Conservation (phyloP, 345 rosid species). For the Lagerstroemia speciosa region DNA sequence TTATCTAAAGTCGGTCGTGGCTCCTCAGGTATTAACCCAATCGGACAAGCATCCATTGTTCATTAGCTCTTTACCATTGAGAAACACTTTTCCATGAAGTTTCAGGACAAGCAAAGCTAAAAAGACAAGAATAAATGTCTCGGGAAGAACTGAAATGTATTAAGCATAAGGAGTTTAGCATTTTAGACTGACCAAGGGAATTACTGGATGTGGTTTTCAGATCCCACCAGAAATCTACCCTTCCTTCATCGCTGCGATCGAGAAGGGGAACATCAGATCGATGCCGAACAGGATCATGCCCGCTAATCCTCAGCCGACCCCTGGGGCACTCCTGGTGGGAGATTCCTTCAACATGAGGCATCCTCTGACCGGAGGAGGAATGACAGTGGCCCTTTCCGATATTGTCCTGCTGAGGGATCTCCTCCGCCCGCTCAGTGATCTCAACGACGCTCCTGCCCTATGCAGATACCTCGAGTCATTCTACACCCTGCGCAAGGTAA, state of each 20-base stretch:
- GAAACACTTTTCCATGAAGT: too few species aligned
- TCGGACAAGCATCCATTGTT: too few species aligned
- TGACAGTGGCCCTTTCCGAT: slow-evolving; percentile 53
- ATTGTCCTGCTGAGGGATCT: slow-evolving; percentile 34
- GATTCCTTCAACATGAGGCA: slow-evolving; percentile 56
- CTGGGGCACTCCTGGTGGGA: slow-evolving; percentile 42
- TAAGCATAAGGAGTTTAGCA: too few species aligned
- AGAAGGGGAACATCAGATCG: slow-evolving; percentile 36
- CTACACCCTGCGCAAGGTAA: slow-evolving; percentile 40
- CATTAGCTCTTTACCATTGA: too few species aligned
- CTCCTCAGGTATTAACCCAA: slow-evolving; percentile 56
- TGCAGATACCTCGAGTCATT: slow-evolving; percentile 37
- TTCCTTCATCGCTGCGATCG: slow-evolving; percentile 30
- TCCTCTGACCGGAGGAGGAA: slow-evolving; percentile 52
- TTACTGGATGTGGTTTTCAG: slow-evolving; percentile 16
- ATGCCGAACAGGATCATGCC: slow-evolving; percentile 48
- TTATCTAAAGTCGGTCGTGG: slow-evolving; percentile 43
- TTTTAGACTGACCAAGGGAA: background rate
- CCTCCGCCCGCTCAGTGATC: slow-evolving; percentile 30
- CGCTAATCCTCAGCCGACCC: slow-evolving; percentile 35
- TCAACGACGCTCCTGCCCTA: slow-evolving; percentile 28
- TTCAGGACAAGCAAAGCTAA: too few species aligned
- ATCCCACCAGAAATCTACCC: slow-evolving; percentile 28
- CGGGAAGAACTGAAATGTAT: too few species aligned
- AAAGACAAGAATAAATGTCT: too few species aligned